Base-by-base conservation (phyloP, 2,329 filamentous ascomycete genomes). In the Aspergillus sp. region DNA sequence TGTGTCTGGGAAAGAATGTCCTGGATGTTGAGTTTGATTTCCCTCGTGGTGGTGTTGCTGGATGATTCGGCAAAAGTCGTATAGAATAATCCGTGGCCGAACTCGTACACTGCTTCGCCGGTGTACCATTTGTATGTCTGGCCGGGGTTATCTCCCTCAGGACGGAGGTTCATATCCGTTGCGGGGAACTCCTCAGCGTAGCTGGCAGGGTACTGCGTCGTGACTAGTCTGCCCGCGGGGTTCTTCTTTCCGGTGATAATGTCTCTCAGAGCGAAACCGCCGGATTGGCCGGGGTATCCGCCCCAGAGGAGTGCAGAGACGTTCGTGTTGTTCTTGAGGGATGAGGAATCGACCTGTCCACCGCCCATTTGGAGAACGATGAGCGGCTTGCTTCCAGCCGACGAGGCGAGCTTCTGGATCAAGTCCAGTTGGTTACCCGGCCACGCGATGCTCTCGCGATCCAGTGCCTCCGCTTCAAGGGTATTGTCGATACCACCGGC, bases 51-150 rank as follows among this genome's bases (percentile, higher is more conserved):
- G 25, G 11, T 5, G 32, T 60, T 7, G 62, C 32, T 13, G 11
- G 32, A 36, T 11, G 32, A 36, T 7, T 61, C 61, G 15, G 66
- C 63, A 65, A 80, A 81, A 3, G 69, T 76, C 0, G 79, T 79
- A 60, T 81, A 81, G 68, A 79, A 78, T 4, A 80, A 60, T 2
- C 78, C 79, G 51, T 78, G 75, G 3, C 79, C 79, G 54, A 80
- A 81, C 10, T 74, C 73, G 17, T 75, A 75, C 5, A 80, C 77
- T 0, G 78, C 69, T 8, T 68, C 67, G 3, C 73, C 73, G 0
- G 70, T 74, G 61, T 79, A 80, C 78, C 78, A 81, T 60, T 76
- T 77, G 58, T 81, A 81, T 0, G 79, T 81, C 23, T 78, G 73
- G 0, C 79, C 79, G 0, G 78, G 78, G 21, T 77, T 78, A 8